Evolutionary conservation across 2,329 filamentous ascomycete genomes (phyloP), one percentile per base, ranked within the genome.

Genomic region (Trichoderma atroviride): DNA sequence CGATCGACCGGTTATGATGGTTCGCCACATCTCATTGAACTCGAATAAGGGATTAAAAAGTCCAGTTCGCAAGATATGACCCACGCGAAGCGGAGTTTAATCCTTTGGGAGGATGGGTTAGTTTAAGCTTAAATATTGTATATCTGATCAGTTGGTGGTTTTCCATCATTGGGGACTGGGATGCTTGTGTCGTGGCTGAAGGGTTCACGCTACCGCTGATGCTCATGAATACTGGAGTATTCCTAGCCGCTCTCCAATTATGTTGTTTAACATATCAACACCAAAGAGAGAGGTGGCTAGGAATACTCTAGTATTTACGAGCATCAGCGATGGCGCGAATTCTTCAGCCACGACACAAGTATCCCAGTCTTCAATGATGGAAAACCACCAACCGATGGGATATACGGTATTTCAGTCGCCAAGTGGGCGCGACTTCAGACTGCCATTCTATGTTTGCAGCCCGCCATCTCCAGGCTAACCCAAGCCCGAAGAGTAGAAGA

Each of bases 401-500:
- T 37, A 35, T 2, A 22, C 19, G 1, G 14, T 66, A n/a, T 24
- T 40, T 2, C 58, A 43, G 6, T 67, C 31, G n/a, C 57, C 94
- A 65, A 84, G 87, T 70, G 91, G 91, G 14, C 86, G 92, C 62
- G 90, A 96, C 77, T 98, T 97, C 81, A 93, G 93, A 79, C 83
- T 99, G 33, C 95, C 96, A 0, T 97, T 89, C 76, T 92, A 97
- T 78, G 85, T 97, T 58, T 98, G 95, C 83, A 92, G 93, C 66
- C 95, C 95, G 2, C 86, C 97, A 24, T 91, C 93, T 4, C 88
- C 89, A 1, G 93, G 92, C 61, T 92, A 97, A 77, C 92, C 94
- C 29, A 97, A 97, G 80, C 94, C 95, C 0, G 91, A 96, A 73
- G 93, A 97, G 75, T 98, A 94, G 92, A 90, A 90, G 74, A 95